Evolutionary conservation across 2,329 filamentous ascomycete species (phyloP).

Genomic region (Parascedosporium putredinis): DNA sequence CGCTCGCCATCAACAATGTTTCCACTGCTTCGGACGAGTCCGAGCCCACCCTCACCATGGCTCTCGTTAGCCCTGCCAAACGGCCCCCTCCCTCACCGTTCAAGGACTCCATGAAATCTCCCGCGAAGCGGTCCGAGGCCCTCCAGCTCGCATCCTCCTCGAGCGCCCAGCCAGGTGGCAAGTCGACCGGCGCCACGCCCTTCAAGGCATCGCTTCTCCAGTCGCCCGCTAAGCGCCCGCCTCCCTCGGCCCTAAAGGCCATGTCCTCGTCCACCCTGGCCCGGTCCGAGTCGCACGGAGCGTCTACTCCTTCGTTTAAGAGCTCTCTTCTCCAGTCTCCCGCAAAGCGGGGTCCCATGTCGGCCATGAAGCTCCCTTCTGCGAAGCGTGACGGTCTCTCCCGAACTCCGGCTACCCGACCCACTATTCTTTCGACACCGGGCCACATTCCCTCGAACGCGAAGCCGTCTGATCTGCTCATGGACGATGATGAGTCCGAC

Average conservation of each 20-base stretch:
- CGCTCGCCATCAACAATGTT: not conserved
- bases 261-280: not conserved
- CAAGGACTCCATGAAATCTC: conserved; percentile 46
- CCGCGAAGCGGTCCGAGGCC: conserved; percentile 42
- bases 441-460: conserved; percentile 11
- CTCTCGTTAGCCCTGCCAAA: conserved; percentile 46
- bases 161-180: not conserved
- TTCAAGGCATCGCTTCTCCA: conserved; percentile 38
- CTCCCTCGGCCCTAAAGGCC: conserved; percentile 7
- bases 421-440: conserved; percentile 23
- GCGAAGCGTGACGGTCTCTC: not conserved
- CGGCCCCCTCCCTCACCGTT: conserved; percentile 39
- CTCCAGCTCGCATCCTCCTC: conserved; percentile 16
- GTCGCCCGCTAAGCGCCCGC: conserved; percentile 40
- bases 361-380: conserved; percentile 21
- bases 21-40: conserved; percentile 1
- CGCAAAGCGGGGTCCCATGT: conserved; percentile 19
- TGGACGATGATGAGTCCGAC: conserved; percentile 20
- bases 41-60: conserved; percentile 10
- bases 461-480: conserved; percentile 23
- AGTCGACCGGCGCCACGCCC: conserved; percentile 18
- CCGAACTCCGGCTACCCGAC: conserved; percentile 18
- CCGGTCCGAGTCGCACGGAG: not conserved
- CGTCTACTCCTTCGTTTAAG: not conserved
- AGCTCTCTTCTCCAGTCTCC: conserved; percentile 11